These are phyloP conservation scores for Thelonectria rubi DNA, from an alignment of 2,329 filamentous ascomycete species.

Conservation along the genomic window DNA sequence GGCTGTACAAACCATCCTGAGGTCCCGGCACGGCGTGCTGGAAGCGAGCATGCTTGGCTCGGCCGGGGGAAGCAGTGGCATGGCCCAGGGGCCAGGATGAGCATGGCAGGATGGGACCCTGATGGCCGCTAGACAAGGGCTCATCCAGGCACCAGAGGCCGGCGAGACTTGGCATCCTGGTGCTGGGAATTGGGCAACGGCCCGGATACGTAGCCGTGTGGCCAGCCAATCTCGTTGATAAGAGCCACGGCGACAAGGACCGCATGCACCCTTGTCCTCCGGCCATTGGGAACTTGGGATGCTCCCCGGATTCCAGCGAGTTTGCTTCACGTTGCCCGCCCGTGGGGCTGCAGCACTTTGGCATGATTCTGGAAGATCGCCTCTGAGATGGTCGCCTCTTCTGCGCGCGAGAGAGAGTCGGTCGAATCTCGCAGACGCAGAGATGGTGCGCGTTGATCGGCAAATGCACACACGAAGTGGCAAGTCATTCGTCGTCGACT, in stretches of 20 bases:
- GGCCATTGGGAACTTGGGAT: conserved; percentile 38
- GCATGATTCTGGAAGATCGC: conserved; percentile 47
- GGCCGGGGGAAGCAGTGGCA: conserved; percentile 23
- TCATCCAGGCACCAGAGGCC: conserved; percentile 30
- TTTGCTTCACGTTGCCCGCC: conserved; percentile 26
- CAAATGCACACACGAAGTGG: not conserved
- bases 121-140: conserved; percentile 27
- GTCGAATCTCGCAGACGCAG: conserved; percentile 10
- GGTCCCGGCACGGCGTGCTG: conserved; percentile 39
- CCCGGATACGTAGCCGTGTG: conserved; percentile 49
- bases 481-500: not conserved
- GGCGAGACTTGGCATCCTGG: conserved; percentile 34
- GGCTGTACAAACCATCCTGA: conserved; percentile 33
- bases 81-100: too few relatives aligned
- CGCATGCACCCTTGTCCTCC: conserved; percentile 40
- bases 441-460: not conserved
- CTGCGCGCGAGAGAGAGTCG: conserved; percentile 11
- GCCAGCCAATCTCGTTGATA: conserved; percentile 43
- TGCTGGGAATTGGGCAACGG: conserved; percentile 45
- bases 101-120: conserved; percentile 38
- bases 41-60: conserved; percentile 42
- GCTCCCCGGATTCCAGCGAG: conserved; percentile 48
- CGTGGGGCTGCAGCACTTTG: conserved; percentile 37
- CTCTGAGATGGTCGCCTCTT: conserved; percentile 30
- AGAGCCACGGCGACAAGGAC: conserved; percentile 42